Conservation (phyloP, 306 rosid species). For the Corylus avellana region DNA sequence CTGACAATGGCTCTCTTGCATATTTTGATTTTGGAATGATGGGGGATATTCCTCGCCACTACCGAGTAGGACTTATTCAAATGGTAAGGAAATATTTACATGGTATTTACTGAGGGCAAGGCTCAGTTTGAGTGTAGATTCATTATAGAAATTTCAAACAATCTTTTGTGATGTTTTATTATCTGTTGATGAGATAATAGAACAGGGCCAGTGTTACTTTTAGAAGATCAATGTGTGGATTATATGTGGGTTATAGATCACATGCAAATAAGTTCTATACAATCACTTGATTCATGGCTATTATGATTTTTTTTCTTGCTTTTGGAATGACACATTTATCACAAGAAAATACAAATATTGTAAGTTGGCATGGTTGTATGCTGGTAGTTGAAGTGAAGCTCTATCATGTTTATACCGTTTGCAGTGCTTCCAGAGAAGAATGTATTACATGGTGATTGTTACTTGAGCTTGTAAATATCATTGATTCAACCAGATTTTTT, state of each 20-base stretch:
- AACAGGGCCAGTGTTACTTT: background rate
- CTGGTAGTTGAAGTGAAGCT: background rate
- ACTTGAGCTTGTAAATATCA: background rate
- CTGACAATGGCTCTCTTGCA: constrained; percentile 70
- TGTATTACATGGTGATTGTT: background rate
- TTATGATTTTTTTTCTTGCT: background rate
- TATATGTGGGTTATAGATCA: background rate
- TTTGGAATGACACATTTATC: background rate
- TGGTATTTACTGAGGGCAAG: constrained; percentile 7
- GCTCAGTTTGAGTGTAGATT: constrained; percentile 9
- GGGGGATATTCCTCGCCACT: constrained; percentile 98
- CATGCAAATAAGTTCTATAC: background rate
- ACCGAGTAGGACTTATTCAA: constrained; percentile 85
- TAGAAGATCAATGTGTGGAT: background rate
- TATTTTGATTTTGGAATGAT: constrained; percentile 99
- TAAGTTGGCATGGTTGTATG: background rate
- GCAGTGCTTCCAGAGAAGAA: background rate
- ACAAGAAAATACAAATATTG: background rate
- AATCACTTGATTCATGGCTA: background rate
- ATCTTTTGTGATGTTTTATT: constrained; percentile 5
- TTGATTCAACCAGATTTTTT: background rate
- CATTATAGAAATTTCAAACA: constrained; percentile 12
- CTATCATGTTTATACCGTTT: background rate
- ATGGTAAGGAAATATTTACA: constrained; percentile 60
- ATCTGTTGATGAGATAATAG: background rate